Base-by-base conservation (phyloP, 176 grass and related monocot genomes). In the Oryza nivara region DNA sequence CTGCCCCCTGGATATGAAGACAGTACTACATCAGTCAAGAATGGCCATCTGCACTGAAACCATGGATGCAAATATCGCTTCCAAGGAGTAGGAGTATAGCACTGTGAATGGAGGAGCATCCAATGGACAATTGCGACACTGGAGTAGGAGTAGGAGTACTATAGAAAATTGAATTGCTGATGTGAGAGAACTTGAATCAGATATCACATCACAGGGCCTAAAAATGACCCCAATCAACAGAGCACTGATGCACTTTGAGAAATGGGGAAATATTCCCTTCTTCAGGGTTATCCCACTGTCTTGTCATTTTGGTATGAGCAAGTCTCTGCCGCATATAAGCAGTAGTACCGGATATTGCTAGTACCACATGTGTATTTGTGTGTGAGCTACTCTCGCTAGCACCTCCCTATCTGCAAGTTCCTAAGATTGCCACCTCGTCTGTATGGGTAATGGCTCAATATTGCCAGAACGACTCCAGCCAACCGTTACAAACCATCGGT, bases 201-300 rank as follows among this genome's bases (percentile, higher is more conserved):
- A 32, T 56, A 82, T 76, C 82, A 81, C 77, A 43, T 86, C 79
- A 61, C 7, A 25, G 17, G 26, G 8, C 22, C 58, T 34, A 54
- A 73, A 78, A 67, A 58, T 34, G 67, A 19, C 19, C 23, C 65
- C 68, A 61, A 80, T 80, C 46, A 54, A 23, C 52, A 2, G 19
- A 47, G 45, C 60, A 61, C 26, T 20, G 26, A 80, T 74, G 69
- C 64, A 0, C 70, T 75, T 76, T 17, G 28, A 79, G 51, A 85
- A 84, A 80, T 22, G 82, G 67, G 76, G 64, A 16, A 74, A 80
- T 70, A 70, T 85, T 84, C 82, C 82, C 64, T 70, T 72, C 68
- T 49, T 34, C 81, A 68, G 23, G 86, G 63, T 72, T 68, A 63
- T 40, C 86, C 38, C 66, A 7, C 8, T 56, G 75, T 84, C 61